phyloP scores from a whole-genome alignment of 2,329 filamentous ascomycete genomes.

The Bimuria novae-zelandiae region DNA sequence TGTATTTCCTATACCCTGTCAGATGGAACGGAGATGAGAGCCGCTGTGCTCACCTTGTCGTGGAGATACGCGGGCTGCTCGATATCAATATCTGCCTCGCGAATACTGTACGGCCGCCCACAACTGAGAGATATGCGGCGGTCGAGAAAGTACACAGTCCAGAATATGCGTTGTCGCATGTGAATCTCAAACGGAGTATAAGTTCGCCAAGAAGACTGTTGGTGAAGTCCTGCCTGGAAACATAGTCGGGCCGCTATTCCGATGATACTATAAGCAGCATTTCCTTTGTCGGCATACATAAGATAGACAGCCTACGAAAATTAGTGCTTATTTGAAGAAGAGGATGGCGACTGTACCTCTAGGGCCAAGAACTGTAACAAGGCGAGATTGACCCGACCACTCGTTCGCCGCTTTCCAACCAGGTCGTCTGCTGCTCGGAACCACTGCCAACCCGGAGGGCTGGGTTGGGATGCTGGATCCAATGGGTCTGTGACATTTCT shows the following conservation, averaged over 20 bases:
- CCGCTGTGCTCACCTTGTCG: conserved; percentile 21
- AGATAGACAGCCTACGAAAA: conserved; percentile 33
- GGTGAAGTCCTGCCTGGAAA: conserved; percentile 37
- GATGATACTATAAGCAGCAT: conserved; percentile 36
- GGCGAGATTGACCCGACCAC: conserved; percentile 26
- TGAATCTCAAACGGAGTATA: conserved; percentile 23
- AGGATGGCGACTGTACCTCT: conserved; percentile 20
- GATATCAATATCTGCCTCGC: conserved; percentile 33
- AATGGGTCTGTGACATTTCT: conserved; percentile 1
- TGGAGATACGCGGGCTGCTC: conserved; percentile 24
- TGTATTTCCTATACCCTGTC: conserved; percentile 17
- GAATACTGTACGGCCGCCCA: conserved; percentile 35
- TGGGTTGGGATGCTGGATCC: conserved; percentile 5
- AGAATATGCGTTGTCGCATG: conserved; percentile 34
- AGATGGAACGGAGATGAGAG: background rate
- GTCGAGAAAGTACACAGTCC: conserved; percentile 34
- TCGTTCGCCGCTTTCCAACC: conserved; percentile 29
- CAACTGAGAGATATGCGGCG: conserved; percentile 37
- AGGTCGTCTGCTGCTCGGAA: conserved; percentile 33
- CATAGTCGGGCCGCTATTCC: conserved; percentile 33
- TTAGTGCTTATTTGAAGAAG: background rate
- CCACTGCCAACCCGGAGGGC: conserved; percentile 37
- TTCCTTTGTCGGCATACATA: conserved; percentile 29
- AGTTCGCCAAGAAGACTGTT: conserved; percentile 26
- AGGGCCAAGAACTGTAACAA: conserved; percentile 36